Evolutionary conservation across 2,329 filamentous ascomycete genomes (phyloP).

Genomic region (Trichoderma koningiopsis): DNA sequence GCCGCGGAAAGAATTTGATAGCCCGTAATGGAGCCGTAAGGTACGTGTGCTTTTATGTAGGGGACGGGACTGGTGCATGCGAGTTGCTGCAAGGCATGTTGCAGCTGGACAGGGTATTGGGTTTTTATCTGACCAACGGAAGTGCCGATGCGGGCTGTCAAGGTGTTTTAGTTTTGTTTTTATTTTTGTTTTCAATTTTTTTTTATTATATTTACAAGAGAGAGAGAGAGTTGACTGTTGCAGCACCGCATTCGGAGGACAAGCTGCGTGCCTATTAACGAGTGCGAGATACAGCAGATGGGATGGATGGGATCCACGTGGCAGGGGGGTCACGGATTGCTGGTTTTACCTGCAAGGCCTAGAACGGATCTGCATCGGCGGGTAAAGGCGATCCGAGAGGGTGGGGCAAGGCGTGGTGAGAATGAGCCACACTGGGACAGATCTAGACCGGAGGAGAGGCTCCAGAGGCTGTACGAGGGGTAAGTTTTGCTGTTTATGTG

Average conservation of each 20-base stretch:
- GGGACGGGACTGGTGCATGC: not conserved
- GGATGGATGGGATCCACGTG: not conserved
- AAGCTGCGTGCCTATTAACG: too few species aligned
- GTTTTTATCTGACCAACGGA: not conserved
- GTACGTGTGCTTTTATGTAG: not conserved
- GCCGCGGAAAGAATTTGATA: not conserved
- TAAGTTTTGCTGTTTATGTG: too few species aligned
- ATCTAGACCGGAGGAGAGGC: conserved; percentile 6
- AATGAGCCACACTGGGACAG: not conserved
- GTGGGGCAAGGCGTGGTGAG: conserved; percentile 7
- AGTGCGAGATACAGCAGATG: too few species aligned
- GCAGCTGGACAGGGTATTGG: not conserved
- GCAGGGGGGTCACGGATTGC: not conserved
- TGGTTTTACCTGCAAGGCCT: not conserved
- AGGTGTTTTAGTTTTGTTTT: not conserved
- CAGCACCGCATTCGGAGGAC: not conserved
- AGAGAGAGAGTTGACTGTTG: not conserved
- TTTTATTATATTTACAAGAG: not conserved
- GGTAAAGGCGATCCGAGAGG: conserved; percentile 21
- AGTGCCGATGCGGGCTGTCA: not conserved
- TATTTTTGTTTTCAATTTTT: not conserved
- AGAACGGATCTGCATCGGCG: conserved; percentile 24
- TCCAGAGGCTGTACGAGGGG: not conserved
- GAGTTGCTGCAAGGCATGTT: not conserved
- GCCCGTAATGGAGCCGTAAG: not conserved